Base-by-base conservation (phyloP, 2,329 filamentous ascomycete species). In the Neonectria ditissima region DNA sequence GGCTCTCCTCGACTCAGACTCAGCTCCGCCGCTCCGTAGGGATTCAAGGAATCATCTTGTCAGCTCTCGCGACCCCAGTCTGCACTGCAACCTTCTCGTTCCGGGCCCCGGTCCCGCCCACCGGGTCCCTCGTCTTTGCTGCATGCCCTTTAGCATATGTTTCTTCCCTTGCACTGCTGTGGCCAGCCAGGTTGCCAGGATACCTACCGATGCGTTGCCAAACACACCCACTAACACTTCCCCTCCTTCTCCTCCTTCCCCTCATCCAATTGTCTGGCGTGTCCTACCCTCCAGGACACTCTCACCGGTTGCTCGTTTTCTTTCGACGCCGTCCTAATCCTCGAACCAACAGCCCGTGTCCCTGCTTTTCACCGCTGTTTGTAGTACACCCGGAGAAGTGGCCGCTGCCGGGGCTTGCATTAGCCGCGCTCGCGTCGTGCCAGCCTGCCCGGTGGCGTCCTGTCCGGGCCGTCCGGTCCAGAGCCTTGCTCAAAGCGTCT, bases 301-400 rank as follows among this genome's bases (percentile, higher is more conserved):
- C 55, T 73, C 65, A 73, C 70, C 69, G 69, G 67, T 54, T 65
- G 62, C 61, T 59, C 37, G 34, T 54, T 52, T 53, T 43, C 37
- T 65, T 30, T 16, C 39, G 34, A 62, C 43, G 22, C 47, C 30
- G 26, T 56, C 24, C 22, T 20, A 18, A 56, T 53, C 47, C 53
- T 52, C 18, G 28, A 37, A 59, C 61, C 26, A 44, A 32, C 34
- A 37, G 24, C 52, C 26, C 18, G 32, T 32, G n/a, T 10, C 50
- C 48, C 30, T 54, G 16, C 5, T 56, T 63, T 73, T 70, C 70
- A 73, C 70, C 70, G 70, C 70, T 58, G 67, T 73, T 73, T 73
- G 65, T 65, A 54, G 41, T 41, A 54, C 67, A 45, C 60, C 44
- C 41, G 18, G 26, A 47, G 53, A 64, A 52, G 26, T 50, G 30